Evolutionary conservation across 768 basidiomycete species (phyloP), one percentile per base, ranked within the genome.

Genomic region (Fomitopsis pulvina): DNA sequence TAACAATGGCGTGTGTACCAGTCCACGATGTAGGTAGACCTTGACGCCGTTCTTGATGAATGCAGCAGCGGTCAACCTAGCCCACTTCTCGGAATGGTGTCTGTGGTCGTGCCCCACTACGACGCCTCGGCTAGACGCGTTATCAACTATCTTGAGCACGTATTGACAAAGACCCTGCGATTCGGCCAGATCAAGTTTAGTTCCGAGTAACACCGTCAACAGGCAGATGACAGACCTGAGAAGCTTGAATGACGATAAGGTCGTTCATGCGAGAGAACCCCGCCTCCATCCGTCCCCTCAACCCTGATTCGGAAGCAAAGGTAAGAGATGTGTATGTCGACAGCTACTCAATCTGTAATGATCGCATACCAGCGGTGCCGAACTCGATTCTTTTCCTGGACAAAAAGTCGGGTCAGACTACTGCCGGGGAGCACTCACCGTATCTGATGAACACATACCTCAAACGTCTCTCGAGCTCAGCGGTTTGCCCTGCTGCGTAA

Each of bases 241-340:
- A 88, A 9, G 88, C 77, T 61, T 92, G 89, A 38, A 88, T 82
- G 46, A 92, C 70, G 42, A 81, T 87, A 50, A 94, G 66, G 64
- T 92, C 88, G 61, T 94, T 94, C 88, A 94, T 92, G 48, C 87
- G 77, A n/a, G 87, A 76, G 78, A 85, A 92, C 1, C 92, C 92
- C 7, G 90, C 90, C 57, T 87, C 85, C 92, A 94, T 93, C 54
- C 69, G 74, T 1, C 83, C 89, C 58, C 89, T 71, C 20, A 92
- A 70, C 46, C 90, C 90, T 86, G 54, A 3, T 29, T 18, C 44
- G 5, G 46, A 29, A 25, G 53, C 44, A 34, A 20, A 52, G 28
- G 22, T 37, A 21, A 27, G 6, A 9, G 44, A 21, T 43, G 37
- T 22, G 25, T 3, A n/a, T 22, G 24, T 10, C 11, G 14, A 14